These are phyloP conservation scores for Gastrolobium bilobum DNA, from an alignment of 306 rosid species.

Conservation along the genomic window DNA sequence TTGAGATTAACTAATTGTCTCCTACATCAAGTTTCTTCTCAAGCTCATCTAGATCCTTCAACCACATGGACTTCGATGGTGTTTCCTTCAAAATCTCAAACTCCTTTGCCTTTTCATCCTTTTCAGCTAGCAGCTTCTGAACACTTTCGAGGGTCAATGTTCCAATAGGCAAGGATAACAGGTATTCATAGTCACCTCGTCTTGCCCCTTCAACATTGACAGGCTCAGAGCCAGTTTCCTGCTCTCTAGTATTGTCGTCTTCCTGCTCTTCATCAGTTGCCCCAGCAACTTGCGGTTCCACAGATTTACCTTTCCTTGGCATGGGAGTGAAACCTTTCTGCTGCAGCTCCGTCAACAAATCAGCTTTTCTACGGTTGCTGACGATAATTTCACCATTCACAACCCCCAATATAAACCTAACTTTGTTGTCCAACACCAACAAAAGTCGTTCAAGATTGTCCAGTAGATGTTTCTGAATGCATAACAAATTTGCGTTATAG, in stretches of 20 bases:
- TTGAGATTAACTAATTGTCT: background rate
- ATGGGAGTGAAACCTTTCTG: constrained; percentile 92
- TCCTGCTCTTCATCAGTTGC: constrained; percentile 83
- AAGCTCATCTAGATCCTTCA: constrained; percentile 78
- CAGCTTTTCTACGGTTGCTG: constrained; percentile 81
- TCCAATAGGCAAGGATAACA: constrained; percentile 81
- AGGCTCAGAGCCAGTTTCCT: constrained; percentile 58
- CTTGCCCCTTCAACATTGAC: constrained; percentile 50
- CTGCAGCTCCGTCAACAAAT: constrained; percentile 79
- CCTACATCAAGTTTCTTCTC: constrained; percentile 81
- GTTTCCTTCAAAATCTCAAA: constrained; percentile 72
- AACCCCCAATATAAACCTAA: constrained; percentile 86
- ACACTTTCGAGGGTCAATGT: constrained; percentile 85
- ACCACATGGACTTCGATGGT: constrained; percentile 79
- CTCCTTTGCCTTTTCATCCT: constrained; percentile 65
- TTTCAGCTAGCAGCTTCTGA: constrained; percentile 71
- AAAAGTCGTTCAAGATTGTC: constrained; percentile 71
- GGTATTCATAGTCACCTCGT: constrained; percentile 77
- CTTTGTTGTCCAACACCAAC: constrained; percentile 83
- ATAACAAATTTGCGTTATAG: constrained; percentile 29
- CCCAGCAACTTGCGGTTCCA: constrained; percentile 92
- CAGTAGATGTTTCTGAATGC: constrained; percentile 72
- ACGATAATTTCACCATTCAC: constrained; percentile 86
- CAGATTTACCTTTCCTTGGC: constrained; percentile 78
- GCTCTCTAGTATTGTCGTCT: constrained; percentile 59